phyloP scores from a whole-genome alignment of 805 yeast species.

The Candida krabiensis region DNA sequence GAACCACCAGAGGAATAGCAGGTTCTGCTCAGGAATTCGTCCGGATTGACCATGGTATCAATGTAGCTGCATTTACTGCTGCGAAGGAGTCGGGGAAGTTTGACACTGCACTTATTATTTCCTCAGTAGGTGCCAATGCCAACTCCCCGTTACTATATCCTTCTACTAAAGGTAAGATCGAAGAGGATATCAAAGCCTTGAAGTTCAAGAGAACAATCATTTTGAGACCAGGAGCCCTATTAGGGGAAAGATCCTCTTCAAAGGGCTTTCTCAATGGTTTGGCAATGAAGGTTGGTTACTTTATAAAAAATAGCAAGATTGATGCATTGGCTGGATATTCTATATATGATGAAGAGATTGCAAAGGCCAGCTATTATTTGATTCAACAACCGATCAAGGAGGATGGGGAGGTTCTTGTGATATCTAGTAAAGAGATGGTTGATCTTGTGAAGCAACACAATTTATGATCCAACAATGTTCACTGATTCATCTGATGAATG shows the following conservation, averaged over 20 bases:
- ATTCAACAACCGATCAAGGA: slow-evolving; percentile 23
- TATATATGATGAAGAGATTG: slow-evolving; percentile 66
- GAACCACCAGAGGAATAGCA: slow-evolving; percentile 71
- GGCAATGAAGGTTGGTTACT: slow-evolving; percentile 33
- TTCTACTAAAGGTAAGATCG: slow-evolving; percentile 73
- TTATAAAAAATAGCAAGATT: slow-evolving; percentile 34
- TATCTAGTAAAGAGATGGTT: slow-evolving; percentile 22
- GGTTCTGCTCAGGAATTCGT: slow-evolving; percentile 72
- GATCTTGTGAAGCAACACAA: slow-evolving; percentile 17
- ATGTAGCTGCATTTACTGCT: slow-evolving; percentile 64
- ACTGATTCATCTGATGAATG: too few species aligned
- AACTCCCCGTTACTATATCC: slow-evolving; percentile 60
- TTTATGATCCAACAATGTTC: too few species aligned
- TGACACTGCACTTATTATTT: slow-evolving; percentile 64
- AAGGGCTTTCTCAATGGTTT: slow-evolving; percentile 39
- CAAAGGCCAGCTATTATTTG: slow-evolving; percentile 41
- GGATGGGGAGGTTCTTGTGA: slow-evolving; percentile 26
- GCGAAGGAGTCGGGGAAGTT: slow-evolving; percentile 68
- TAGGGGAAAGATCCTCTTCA: slow-evolving; percentile 57
- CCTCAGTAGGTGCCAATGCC: slow-evolving; percentile 63
- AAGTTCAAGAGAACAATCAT: slow-evolving; percentile 73
- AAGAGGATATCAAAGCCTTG: slow-evolving; percentile 60
- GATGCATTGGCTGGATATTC: slow-evolving; percentile 41
- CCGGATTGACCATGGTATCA: slow-evolving; percentile 73
- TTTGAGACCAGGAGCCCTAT: slow-evolving; percentile 71